Evolutionary conservation across 352 stramenopile genomes (phyloP).

Genomic region (Phytophthora sojae): DNA sequence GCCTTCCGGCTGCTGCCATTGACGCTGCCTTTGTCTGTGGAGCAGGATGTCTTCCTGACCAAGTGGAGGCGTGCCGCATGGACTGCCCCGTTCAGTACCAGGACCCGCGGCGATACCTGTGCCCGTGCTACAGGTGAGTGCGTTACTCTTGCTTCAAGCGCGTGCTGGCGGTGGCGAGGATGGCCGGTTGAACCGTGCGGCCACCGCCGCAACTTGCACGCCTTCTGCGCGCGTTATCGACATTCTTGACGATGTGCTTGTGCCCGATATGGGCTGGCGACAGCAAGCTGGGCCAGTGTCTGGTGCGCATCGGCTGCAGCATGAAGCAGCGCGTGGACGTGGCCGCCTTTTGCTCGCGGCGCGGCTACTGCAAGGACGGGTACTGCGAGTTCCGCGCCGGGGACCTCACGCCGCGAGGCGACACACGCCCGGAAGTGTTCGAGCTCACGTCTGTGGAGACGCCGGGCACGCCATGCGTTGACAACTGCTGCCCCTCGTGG

Average conservation of each 20-base stretch:
- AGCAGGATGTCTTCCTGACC: constrained; percentile 52
- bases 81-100: constrained; percentile 67
- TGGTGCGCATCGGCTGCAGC: constrained; percentile 69
- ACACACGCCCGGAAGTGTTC: constrained; percentile 71
- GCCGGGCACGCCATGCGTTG: constrained; percentile 66
- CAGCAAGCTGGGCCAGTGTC: constrained; percentile 73
- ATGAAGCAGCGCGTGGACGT: constrained; percentile 72
- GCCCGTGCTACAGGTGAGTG: constrained; percentile 75
- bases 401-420: constrained; percentile 62
- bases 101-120: constrained; percentile 59
- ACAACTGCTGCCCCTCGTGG: constrained; percentile 62
- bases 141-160: not conserved
- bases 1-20: not conserved
- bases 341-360: constrained; percentile 72
- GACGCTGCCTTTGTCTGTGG: constrained; percentile 3
- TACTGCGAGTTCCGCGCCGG: constrained; percentile 73
- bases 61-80: constrained; percentile 61
- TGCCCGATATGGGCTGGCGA: not conserved
- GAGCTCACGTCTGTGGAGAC: constrained; percentile 58
- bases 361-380: constrained; percentile 83
- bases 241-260: constrained; percentile 20
- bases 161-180: constrained; percentile 1
- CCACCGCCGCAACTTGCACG: not conserved
- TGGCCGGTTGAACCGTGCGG: not conserved
- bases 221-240: constrained; percentile 8